phyloP scores from a whole-genome alignment of 805 yeast genomes.

The Tetrapisispora pingtungensis region DNA sequence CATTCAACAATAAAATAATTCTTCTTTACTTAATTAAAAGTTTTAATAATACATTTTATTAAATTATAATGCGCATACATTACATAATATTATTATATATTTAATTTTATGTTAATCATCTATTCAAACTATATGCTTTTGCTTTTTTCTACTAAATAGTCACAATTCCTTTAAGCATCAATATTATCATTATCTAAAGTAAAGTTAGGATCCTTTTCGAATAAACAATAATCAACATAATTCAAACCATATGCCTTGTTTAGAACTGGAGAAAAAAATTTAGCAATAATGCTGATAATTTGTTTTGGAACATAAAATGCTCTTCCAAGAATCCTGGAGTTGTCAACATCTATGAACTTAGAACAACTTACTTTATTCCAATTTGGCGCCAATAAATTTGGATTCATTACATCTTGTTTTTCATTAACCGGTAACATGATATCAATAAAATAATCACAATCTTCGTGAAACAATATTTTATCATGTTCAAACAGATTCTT shows the following conservation, averaged over 20 bases:
- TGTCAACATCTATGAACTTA: slow-evolving; percentile 42
- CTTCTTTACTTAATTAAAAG: too few relatives aligned
- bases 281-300: slow-evolving; percentile 20
- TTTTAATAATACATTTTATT: neutral
- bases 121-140: too few relatives aligned
- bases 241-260: slow-evolving; percentile 28
- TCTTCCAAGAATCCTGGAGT: slow-evolving; percentile 46
- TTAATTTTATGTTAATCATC: too few relatives aligned
- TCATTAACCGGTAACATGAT: slow-evolving; percentile 39
- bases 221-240: slow-evolving; percentile 44
- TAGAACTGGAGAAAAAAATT: slow-evolving; percentile 10
- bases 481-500: slow-evolving; percentile 53
- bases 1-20: neutral
- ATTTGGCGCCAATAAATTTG: slow-evolving; percentile 8
- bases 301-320: slow-evolving; percentile 42
- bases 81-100: neutral
- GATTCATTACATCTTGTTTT: slow-evolving; percentile 35
- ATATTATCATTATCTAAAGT: neutral
- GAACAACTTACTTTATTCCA: slow-evolving; percentile 46
- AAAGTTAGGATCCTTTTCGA: slow-evolving; percentile 14
- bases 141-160: too few relatives aligned
- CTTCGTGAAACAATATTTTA: slow-evolving; percentile 38
- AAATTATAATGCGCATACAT: neutral
- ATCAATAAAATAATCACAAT: slow-evolving; percentile 69
- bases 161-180: too few relatives aligned